Conservation (phyloP, 2,329 filamentous ascomycete genomes). For the Zelopaecilomyces penicillatus region DNA sequence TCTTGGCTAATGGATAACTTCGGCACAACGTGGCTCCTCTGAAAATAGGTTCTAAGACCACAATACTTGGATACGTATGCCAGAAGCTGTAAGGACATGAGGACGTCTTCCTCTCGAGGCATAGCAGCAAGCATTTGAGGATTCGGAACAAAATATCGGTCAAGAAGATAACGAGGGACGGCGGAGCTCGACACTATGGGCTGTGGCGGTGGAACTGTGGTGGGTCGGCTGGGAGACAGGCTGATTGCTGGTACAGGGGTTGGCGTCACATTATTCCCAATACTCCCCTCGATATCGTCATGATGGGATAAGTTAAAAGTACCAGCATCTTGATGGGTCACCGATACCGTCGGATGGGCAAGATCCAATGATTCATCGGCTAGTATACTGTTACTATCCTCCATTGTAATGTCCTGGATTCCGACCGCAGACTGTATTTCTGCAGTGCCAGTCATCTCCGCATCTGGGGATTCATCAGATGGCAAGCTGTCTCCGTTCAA, state of each 20-base stretch:
- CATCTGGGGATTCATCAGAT: conserved; percentile 68
- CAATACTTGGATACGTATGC: conserved; percentile 99
- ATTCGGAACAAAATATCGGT: conserved; percentile 60
- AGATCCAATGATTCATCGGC: conserved; percentile 67
- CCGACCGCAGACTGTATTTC: conserved; percentile 76
- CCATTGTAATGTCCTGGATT: conserved; percentile 74
- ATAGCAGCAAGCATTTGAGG: conserved; percentile 77
- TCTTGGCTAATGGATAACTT: conserved; percentile 84
- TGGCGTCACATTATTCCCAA: conserved; percentile 63
- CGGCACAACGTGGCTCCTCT: conserved; percentile 87
- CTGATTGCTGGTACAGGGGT: conserved; percentile 58
- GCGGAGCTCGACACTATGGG: conserved; percentile 63
- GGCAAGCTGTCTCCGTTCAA: conserved; percentile 73
- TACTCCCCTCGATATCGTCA: conserved; percentile 74
- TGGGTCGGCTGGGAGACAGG: conserved; percentile 64
- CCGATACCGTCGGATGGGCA: conserved; percentile 69
- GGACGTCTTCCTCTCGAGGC: conserved; percentile 92
- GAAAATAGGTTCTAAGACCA: conserved; percentile 90
- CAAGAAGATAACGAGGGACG: conserved; percentile 71
- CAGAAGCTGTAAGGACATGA: conserved; percentile 94
- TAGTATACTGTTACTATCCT: conserved; percentile 72
- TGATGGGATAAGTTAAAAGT: conserved; percentile 93
- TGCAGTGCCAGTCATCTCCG: conserved; percentile 70
- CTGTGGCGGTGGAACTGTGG: conserved; percentile 63
- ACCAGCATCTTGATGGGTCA: conserved; percentile 70